Evolutionary conservation across 208 protist genomes (phyloP).

Genomic region (Leishmania tropica): DNA sequence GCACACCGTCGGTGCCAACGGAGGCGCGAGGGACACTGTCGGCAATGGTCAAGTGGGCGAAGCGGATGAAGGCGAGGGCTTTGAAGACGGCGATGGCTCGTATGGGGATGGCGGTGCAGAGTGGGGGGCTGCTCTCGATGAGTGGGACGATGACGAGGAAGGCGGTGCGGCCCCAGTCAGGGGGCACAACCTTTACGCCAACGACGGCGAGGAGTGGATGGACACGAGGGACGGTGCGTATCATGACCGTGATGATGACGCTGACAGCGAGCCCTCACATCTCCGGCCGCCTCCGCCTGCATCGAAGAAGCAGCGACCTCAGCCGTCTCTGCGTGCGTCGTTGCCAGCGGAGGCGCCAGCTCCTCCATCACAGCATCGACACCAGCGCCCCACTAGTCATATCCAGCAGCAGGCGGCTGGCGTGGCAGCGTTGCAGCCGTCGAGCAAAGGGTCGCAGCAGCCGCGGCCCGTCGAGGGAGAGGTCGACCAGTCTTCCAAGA

Average conservation of each 20-base stretch:
- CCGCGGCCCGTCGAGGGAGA: not conserved
- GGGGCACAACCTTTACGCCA: not conserved
- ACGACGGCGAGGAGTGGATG: not conserved
- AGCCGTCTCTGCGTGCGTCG: not conserved
- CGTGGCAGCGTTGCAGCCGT: not conserved
- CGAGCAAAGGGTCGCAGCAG: not conserved
- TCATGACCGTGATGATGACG: not conserved
- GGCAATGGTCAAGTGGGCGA: not conserved
- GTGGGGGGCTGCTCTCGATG: not conserved
- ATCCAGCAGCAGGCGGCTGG: not conserved
- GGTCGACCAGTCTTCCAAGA: not conserved
- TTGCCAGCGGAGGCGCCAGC: not conserved
- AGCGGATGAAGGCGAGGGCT: not conserved
- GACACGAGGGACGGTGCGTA: not conserved
- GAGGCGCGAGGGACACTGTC: not conserved
- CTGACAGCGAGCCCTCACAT: not conserved
- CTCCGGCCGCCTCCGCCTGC: not conserved
- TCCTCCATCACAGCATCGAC: not conserved
- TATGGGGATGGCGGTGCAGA: not conserved
- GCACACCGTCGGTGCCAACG: not conserved
- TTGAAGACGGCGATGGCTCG: not conserved
- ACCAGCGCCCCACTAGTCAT: not conserved
- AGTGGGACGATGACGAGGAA: not conserved
- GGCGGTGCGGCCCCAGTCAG: not conserved
- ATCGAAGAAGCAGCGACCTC: not conserved